Evolutionary conservation across 2,329 filamentous ascomycete species (phyloP).

Genomic region (Coniella lustricola): DNA sequence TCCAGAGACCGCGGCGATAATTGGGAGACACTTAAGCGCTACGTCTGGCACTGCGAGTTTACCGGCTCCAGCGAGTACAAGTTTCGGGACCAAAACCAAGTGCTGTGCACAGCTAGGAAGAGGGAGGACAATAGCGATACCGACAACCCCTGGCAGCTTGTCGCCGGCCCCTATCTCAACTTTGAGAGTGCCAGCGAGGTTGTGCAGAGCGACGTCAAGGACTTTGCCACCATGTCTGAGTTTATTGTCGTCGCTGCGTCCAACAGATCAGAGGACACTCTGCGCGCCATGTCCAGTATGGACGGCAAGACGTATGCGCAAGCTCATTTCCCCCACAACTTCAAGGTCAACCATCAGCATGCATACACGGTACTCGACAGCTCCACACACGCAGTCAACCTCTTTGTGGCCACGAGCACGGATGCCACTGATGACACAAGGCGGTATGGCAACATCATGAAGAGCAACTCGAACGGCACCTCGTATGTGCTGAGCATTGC

Average conservation of each 20-base stretch:
- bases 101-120: constrained; percentile 57
- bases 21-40: constrained; percentile 70
- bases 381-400: constrained; percentile 86
- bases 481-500: constrained; percentile 81
- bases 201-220: constrained; percentile 64
- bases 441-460: constrained; percentile 81
- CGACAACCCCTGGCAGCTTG: constrained; percentile 58
- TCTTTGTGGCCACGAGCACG: constrained; percentile 79
- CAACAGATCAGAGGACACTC: constrained; percentile 58
- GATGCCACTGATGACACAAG: constrained; percentile 49
- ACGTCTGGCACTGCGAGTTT: constrained; percentile 80
- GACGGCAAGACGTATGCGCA: constrained; percentile 77
- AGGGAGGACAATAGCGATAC: constrained; percentile 56
- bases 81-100: constrained; percentile 44
- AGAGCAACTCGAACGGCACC: constrained; percentile 97
- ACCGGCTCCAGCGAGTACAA: constrained; percentile 56
- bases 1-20: constrained; percentile 72
- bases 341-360: constrained; percentile 68
- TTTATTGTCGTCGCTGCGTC: constrained; percentile 86
- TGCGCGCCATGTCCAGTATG: constrained; percentile 75
- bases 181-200: constrained; percentile 62
- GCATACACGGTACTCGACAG: constrained; percentile 93
- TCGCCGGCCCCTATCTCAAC: constrained; percentile 61
- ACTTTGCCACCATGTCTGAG: constrained; percentile 92
- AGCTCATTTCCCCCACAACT: constrained; percentile 79